Conservation (phyloP, 257 asterid species). For the Przewalskia tangutica region DNA sequence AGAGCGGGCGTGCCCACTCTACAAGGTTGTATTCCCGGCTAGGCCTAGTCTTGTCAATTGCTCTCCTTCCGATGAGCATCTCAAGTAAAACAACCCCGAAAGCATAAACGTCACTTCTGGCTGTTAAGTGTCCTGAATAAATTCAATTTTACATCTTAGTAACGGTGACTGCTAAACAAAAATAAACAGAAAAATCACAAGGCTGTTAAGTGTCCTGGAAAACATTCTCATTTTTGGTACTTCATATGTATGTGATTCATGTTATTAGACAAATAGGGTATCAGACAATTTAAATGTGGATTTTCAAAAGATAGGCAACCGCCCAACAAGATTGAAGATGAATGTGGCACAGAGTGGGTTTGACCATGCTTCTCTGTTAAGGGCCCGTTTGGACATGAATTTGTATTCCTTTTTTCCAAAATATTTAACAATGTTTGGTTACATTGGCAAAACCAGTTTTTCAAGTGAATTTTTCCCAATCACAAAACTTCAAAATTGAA, state of each 20-base stretch:
- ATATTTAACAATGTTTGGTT: too few relatives aligned
- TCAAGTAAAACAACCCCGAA: slow-evolving; percentile 90
- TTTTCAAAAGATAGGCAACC: background rate
- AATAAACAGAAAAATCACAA: background rate
- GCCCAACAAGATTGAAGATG: background rate
- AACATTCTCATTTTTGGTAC: background rate
- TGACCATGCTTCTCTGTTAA: background rate
- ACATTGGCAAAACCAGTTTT: too few relatives aligned
- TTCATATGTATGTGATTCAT: background rate
- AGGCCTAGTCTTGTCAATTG: slow-evolving; percentile 88
- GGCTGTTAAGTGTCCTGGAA: background rate
- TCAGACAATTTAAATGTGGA: background rate
- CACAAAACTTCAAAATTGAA: too few relatives aligned
- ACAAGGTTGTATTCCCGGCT: slow-evolving; percentile 87
- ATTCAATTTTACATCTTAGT: background rate
- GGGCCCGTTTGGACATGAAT: too few relatives aligned
- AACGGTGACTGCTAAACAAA: background rate
- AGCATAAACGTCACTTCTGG: slow-evolving; percentile 82
- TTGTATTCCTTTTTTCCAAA: too few relatives aligned
- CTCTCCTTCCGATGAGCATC: slow-evolving; percentile 78
- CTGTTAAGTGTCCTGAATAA: slow-evolving; percentile 63
- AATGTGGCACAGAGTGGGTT: background rate
- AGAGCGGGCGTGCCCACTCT: slow-evolving; percentile 84
- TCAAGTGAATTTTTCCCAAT: too few relatives aligned
- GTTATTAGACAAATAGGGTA: background rate